Evolutionary conservation across 805 yeast species (phyloP).

Genomic region (Candida sakaeoensis): DNA sequence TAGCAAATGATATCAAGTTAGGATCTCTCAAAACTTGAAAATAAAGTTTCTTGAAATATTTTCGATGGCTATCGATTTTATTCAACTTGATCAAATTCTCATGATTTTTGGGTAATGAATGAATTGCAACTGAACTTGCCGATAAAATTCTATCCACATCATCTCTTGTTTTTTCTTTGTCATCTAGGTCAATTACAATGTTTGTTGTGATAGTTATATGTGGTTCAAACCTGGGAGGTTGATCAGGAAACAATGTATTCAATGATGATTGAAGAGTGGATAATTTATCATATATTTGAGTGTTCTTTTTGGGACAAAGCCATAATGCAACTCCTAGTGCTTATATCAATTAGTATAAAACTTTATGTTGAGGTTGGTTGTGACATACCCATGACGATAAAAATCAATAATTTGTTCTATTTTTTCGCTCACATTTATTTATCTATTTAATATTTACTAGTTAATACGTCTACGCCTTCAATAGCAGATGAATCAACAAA

Average conservation of each 20-base stretch:
- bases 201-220: slow-evolving; percentile 74
- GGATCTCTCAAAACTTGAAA: slow-evolving; percentile 45
- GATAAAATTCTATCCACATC: slow-evolving; percentile 59
- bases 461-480: slow-evolving; percentile 49
- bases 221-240: slow-evolving; percentile 65
- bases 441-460: slow-evolving; percentile 31
- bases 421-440: background rate
- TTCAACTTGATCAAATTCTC: slow-evolving; percentile 38
- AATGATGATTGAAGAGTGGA: slow-evolving; percentile 60
- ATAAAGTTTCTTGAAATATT: slow-evolving; percentile 51
- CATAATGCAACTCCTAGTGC: slow-evolving; percentile 57
- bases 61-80: slow-evolving; percentile 44
- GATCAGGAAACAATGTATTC: slow-evolving; percentile 66
- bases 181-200: slow-evolving; percentile 40
- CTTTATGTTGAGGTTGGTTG: background rate
- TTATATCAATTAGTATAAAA: slow-evolving; percentile 4
- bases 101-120: slow-evolving; percentile 39
- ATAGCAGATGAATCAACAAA: slow-evolving; percentile 81
- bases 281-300: slow-evolving; percentile 54
- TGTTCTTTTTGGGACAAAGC: slow-evolving; percentile 63
- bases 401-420: background rate
- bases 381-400: slow-evolving; percentile 17
- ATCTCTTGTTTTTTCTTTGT: slow-evolving; percentile 37
- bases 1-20: slow-evolving; percentile 49
- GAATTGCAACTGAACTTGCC: slow-evolving; percentile 54